phyloP scores from a whole-genome alignment of 495 filamentous ascomycete species.

The Ascobolus immersus region DNA sequence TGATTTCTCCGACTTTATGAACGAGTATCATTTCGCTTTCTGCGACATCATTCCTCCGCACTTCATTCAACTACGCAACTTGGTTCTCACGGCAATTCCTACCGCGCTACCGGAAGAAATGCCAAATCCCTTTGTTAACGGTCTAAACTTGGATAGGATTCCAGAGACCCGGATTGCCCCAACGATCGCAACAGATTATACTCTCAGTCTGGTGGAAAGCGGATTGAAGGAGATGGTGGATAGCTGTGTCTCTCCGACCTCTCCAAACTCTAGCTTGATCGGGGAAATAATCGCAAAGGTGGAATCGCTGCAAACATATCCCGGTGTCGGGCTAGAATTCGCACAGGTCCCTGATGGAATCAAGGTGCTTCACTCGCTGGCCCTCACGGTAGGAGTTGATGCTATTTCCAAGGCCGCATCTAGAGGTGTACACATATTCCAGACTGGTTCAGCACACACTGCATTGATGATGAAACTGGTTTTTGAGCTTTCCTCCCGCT shows the following conservation, averaged over 20 bases:
- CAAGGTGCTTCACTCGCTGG: too few species aligned
- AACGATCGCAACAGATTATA: conserved; percentile 32
- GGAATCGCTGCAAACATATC: too few species aligned
- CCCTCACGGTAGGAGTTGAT: too few species aligned
- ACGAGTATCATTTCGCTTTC: conserved; percentile 61
- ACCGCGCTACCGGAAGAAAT: conserved; percentile 46
- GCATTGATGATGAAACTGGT: conserved; percentile 49
- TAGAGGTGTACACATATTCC: conserved; percentile 40
- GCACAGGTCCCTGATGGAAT: too few species aligned
- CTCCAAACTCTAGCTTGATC: too few species aligned
- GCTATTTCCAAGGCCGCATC: conserved; percentile 25
- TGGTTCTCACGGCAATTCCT: conserved; percentile 65
- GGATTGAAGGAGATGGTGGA: conserved; percentile 13
- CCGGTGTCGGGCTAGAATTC: too few species aligned
- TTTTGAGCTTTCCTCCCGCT: conserved; percentile 43
- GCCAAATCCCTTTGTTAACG: conserved; percentile 55
- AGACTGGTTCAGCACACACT: conserved; percentile 40
- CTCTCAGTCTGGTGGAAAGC: conserved; percentile 7
- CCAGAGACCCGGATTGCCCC: conserved; percentile 49
- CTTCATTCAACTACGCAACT: conserved; percentile 67
- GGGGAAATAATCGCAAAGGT: too few species aligned
- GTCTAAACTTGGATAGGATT: conserved; percentile 55
- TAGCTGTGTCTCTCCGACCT: too few species aligned
- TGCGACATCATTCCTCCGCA: conserved; percentile 66
- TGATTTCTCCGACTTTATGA: conserved; percentile 81